A percentile compares a stretch with the other conserved stretches of the same genome.
Evolutionary conservation across 148 eudicot genomes (phyloP).

Genomic region (Heliosperma pusillum): DNA sequence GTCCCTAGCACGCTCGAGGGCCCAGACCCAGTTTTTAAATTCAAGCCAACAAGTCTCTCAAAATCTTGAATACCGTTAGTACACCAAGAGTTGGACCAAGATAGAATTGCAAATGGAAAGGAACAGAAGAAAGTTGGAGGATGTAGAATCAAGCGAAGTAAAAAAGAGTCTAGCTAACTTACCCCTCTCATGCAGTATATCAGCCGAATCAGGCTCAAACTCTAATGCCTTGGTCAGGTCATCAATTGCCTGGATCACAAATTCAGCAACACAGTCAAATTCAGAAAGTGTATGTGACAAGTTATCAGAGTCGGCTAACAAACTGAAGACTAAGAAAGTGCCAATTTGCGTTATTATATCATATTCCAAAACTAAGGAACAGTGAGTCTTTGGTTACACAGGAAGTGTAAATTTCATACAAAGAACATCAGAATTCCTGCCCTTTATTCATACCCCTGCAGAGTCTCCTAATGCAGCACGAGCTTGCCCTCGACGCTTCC

Average conservation of each 20-base stretch:
- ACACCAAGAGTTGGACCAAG: background rate
- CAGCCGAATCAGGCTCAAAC: constrained; percentile 81
- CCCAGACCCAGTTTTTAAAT: background rate
- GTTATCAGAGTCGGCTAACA: background rate
- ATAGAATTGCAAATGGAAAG: constrained; percentile 10
- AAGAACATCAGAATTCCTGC: background rate
- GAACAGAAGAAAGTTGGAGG: background rate
- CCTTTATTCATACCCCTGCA: constrained; percentile 48
- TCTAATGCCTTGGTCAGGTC: constrained; percentile 91
- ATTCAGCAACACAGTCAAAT: constrained; percentile 10
- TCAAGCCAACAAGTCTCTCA: background rate
- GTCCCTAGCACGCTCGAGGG: background rate
- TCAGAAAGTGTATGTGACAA: background rate
- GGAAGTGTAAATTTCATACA: constrained; percentile 6
- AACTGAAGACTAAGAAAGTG: background rate
- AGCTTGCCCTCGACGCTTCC: constrained; percentile 99
- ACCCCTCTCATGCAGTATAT: constrained; percentile 97
- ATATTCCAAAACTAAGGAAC: background rate
- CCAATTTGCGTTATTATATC: background rate
- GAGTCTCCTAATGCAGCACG: constrained; percentile 96
- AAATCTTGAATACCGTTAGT: background rate
- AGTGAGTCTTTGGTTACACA: background rate
- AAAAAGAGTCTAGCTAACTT: constrained; percentile 23
- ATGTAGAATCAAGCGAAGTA: background rate
- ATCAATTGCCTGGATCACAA: constrained; percentile 64